These are phyloP conservation scores for Nicotiana paniculata DNA, from an alignment of 257 asterid genomes.

Conservation along the genomic window DNA sequence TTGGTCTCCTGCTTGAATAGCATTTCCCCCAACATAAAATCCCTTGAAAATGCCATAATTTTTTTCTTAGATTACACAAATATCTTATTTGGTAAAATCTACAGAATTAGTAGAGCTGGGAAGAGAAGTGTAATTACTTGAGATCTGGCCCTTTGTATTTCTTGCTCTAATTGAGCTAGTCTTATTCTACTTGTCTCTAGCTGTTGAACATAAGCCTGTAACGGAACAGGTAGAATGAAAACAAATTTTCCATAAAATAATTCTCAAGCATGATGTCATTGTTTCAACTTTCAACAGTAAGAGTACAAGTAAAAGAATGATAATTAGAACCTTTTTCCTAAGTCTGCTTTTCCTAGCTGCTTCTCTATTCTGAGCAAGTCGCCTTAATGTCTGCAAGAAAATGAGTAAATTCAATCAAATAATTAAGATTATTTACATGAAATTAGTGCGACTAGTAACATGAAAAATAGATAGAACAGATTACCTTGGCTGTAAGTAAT, in stretches of 20 bases:
- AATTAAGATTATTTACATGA: too few relatives aligned
- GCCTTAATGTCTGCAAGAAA: slow-evolving; percentile 52
- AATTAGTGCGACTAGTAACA: too few relatives aligned
- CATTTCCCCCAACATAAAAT: slow-evolving; percentile 50
- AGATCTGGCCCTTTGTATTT: slow-evolving; percentile 61
- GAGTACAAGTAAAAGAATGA: not conserved
- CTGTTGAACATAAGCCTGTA: slow-evolving; percentile 93
- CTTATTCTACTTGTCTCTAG: slow-evolving; percentile 78
- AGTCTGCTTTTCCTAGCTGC: slow-evolving; percentile 96
- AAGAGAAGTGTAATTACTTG: slow-evolving; percentile 33
- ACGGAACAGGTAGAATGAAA: not conserved
- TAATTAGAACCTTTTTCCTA: slow-evolving; percentile 55
- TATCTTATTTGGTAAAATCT: not conserved
- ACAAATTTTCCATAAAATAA: not conserved
- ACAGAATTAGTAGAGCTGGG: not conserved
- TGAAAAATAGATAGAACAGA: too few relatives aligned
- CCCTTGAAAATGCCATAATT: slow-evolving; percentile 33
- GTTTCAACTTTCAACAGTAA: not conserved
- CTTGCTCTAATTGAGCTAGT: slow-evolving; percentile 74
- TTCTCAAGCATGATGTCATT: not conserved
- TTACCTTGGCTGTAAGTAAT: too few relatives aligned
- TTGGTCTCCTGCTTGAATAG: slow-evolving; percentile 58
- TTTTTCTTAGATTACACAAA: not conserved
- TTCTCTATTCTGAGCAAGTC: slow-evolving; percentile 97
- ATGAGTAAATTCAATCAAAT: not conserved